Percentiles rank a stretch among this genome's conserved stretches.
Evolutionary conservation across 805 yeast genomes (phyloP).

Genomic region (Pichia eremophila): DNA sequence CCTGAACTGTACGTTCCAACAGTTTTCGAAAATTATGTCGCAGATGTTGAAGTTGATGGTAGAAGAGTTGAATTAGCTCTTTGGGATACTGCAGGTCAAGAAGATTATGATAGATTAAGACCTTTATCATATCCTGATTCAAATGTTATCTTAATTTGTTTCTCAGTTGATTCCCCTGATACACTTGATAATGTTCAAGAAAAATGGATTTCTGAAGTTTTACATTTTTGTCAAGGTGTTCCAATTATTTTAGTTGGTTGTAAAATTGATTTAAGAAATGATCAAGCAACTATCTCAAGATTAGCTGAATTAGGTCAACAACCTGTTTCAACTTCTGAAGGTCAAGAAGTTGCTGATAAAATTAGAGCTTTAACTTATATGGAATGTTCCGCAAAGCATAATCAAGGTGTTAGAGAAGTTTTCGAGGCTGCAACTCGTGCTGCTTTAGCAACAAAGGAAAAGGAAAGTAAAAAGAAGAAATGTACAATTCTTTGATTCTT

Average conservation of each 20-base stretch:
- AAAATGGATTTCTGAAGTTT: conserved; percentile 90
- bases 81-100: conserved; percentile 99
- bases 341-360: conserved; percentile 78
- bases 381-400: conserved; percentile 89
- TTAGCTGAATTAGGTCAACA: conserved; percentile 66
- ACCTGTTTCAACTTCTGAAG: conserved; percentile 77
- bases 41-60: conserved; percentile 88
- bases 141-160: conserved; percentile 84
- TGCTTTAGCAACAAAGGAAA: conserved; percentile 60
- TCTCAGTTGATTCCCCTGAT: conserved; percentile 84
- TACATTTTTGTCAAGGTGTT: conserved; percentile 89
- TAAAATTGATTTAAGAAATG: conserved; percentile 82
- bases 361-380: conserved; percentile 80
- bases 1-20: conserved; percentile 95
- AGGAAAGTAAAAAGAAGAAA: conserved; percentile 50
- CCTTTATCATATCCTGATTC: conserved; percentile 90
- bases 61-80: conserved; percentile 87
- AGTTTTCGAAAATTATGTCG: conserved; percentile 94
- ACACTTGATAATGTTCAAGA: conserved; percentile 90
- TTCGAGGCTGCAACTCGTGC: conserved; percentile 91
- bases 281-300: conserved; percentile 65
- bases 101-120: conserved; percentile 89
- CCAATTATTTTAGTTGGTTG: conserved; percentile 91
- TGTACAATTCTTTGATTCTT: conserved; percentile 56
- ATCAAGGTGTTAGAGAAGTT: conserved; percentile 87